Conservation (phyloP, 2,329 filamentous ascomycete genomes). For the Lachnellula willkommii region DNA sequence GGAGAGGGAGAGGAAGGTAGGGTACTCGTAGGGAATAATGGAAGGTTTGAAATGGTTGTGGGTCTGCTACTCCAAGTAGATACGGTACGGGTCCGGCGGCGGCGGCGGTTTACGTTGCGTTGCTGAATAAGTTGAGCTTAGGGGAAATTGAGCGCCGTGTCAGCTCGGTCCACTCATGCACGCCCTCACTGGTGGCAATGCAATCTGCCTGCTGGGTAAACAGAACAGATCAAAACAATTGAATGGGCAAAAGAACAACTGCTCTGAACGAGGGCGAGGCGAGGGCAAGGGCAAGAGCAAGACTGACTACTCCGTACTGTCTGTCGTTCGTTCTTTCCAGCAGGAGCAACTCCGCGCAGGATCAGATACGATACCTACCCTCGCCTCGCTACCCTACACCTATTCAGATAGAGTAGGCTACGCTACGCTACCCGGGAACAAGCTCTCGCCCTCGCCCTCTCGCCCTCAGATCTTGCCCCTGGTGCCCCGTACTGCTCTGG, state of each 20-base stretch:
- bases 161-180: background rate
- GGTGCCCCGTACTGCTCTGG: no score
- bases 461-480: no score
- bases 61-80: background rate
- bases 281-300: background rate
- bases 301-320: background rate
- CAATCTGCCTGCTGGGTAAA: background rate
- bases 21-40: background rate
- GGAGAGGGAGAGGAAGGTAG: background rate
- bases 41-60: background rate
- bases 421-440: no score
- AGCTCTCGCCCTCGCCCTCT: no score
- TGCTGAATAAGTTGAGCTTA: background rate
- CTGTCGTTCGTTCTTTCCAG: background rate
- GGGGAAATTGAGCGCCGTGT: background rate
- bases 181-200: background rate
- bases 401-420: no score
- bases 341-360: background rate
- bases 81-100: background rate
- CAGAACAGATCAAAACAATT: background rate
- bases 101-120: background rate
- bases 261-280: background rate
- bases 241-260: background rate
- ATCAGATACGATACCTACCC: no score
- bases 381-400: no score